These are phyloP conservation scores for Liriodendron chinense DNA, from an alignment of 164 flowering plant species.

Conservation along the genomic window DNA sequence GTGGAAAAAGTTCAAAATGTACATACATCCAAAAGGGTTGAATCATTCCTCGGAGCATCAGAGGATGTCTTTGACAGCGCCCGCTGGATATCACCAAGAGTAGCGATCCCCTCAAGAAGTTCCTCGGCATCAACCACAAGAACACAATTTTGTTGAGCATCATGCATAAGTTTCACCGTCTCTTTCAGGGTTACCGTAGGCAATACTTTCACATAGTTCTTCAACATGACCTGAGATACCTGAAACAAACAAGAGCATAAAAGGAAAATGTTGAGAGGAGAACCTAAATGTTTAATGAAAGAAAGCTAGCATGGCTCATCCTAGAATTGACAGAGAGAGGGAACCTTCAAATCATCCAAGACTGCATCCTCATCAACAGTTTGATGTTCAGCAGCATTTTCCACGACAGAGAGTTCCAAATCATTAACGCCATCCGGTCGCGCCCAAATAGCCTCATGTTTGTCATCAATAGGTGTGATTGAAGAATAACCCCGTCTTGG, in stretches of 20 bases:
- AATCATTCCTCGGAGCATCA: constrained; percentile 39
- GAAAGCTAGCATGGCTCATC: neutral
- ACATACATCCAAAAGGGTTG: constrained; percentile 61
- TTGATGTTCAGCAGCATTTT: constrained; percentile 32
- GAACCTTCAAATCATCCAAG: constrained; percentile 79
- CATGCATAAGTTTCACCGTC: constrained; percentile 58
- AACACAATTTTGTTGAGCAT: constrained; percentile 57
- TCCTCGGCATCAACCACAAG: constrained; percentile 76
- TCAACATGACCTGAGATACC: constrained; percentile 90
- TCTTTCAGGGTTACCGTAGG: constrained; percentile 50
- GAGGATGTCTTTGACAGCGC: constrained; percentile 37
- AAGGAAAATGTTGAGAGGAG: neutral
- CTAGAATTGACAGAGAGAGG: neutral
- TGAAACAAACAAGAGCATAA: constrained; percentile 24
- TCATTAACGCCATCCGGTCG: constrained; percentile 30
- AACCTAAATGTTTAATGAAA: neutral
- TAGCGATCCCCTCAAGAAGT: constrained; percentile 81
- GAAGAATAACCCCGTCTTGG: constrained; percentile 57
- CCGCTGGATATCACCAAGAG: constrained; percentile 76
- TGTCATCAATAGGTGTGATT: constrained; percentile 52
- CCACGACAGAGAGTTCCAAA: constrained; percentile 65
- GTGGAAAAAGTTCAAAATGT: neutral
- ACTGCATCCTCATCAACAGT: constrained; percentile 46
- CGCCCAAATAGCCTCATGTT: constrained; percentile 43
- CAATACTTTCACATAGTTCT: constrained; percentile 51